These are phyloP conservation scores for Talaromyces nanjingensis DNA, from an alignment of 495 filamentous ascomycete genomes.

Conservation along the genomic window DNA sequence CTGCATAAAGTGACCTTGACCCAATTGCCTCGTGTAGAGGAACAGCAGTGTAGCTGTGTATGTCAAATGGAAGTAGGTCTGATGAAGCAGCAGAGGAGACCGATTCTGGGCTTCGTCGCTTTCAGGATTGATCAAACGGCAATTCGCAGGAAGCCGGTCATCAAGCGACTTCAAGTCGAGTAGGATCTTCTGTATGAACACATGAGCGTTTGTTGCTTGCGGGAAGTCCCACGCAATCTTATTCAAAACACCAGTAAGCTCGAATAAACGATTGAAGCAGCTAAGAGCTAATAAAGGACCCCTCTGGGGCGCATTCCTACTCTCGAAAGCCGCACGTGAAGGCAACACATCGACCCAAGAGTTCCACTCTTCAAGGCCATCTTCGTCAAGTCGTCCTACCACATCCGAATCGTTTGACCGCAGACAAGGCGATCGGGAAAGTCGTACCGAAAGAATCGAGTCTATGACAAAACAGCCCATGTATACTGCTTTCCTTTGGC, in stretches of 20 bases:
- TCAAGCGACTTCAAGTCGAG: conserved; percentile 36
- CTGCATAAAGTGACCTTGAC: conserved; percentile 8
- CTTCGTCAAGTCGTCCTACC: conserved; percentile 47
- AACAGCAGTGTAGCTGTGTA: conserved; percentile 40
- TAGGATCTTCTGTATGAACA: conserved; percentile 34
- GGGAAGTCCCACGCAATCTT: conserved; percentile 31
- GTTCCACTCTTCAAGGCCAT: conserved; percentile 68
- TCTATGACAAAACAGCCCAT: conserved; percentile 62
- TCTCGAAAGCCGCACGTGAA: conserved; percentile 23
- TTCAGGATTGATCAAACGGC: conserved; percentile 35
- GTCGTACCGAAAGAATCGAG: conserved; percentile 51
- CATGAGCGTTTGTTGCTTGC: conserved; percentile 23
- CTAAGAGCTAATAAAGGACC: conserved; percentile 52
- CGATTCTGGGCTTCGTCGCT: conserved; percentile 37
- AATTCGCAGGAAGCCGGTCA: conserved; percentile 32
- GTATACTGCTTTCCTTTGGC: conserved; percentile 44
- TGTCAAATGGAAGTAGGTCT: conserved; percentile 40
- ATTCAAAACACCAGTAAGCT: conserved; percentile 42
- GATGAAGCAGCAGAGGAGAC: conserved; percentile 40
- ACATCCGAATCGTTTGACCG: conserved; percentile 36
- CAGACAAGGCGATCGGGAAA: conserved; percentile 47
- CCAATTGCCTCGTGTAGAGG: conserved; percentile 31
- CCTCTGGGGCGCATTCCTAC: conserved; percentile 33
- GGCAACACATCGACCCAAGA: conserved; percentile 54
- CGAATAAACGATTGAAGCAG: conserved; percentile 53